These are phyloP conservation scores for Amanita molliuscula DNA, from an alignment of 768 basidiomycete genomes.

Conservation along the genomic window DNA sequence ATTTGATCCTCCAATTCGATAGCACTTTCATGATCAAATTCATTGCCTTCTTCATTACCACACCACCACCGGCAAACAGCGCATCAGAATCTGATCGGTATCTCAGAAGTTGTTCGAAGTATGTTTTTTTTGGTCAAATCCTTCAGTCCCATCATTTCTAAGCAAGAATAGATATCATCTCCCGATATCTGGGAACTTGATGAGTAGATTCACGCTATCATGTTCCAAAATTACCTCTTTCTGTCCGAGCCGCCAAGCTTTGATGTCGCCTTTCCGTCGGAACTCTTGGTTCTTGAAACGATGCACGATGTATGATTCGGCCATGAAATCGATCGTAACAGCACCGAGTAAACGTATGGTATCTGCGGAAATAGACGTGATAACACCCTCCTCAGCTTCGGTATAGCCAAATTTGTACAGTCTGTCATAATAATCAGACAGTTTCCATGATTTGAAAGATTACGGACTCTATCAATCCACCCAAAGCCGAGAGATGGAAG, in stretches of 20 bases:
- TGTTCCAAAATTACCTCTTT: constrained; percentile 25
- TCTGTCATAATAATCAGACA: constrained; percentile 7
- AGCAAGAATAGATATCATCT: constrained; percentile 35
- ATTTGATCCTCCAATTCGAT: neutral
- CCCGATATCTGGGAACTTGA: constrained; percentile 25
- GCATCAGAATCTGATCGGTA: constrained; percentile 3
- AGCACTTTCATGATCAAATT: neutral
- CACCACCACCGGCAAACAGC: constrained; percentile 9
- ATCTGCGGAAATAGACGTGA: constrained; percentile 34
- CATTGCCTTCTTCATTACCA: constrained; percentile 11
- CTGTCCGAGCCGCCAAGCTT: constrained; percentile 43
- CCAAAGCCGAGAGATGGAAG: constrained; percentile 32
- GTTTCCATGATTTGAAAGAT: neutral
- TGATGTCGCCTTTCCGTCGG: constrained; percentile 45
- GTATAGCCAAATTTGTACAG: constrained; percentile 15
- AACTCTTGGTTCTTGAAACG: constrained; percentile 48
- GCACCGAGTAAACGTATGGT: constrained; percentile 36
- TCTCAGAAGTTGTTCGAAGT: constrained; percentile 26
- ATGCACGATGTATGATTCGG: constrained; percentile 41
- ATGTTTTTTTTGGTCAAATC: constrained; percentile 25
- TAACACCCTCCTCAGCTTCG: constrained; percentile 13
- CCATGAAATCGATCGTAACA: constrained; percentile 40
- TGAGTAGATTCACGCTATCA: neutral
- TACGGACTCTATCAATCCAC: constrained; percentile 28
- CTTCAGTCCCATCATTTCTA: constrained; percentile 34